These are phyloP conservation scores for Lignosus rhinocerotis DNA, from an alignment of 1,284 basidiomycete genomes.

Conservation along the genomic window DNA sequence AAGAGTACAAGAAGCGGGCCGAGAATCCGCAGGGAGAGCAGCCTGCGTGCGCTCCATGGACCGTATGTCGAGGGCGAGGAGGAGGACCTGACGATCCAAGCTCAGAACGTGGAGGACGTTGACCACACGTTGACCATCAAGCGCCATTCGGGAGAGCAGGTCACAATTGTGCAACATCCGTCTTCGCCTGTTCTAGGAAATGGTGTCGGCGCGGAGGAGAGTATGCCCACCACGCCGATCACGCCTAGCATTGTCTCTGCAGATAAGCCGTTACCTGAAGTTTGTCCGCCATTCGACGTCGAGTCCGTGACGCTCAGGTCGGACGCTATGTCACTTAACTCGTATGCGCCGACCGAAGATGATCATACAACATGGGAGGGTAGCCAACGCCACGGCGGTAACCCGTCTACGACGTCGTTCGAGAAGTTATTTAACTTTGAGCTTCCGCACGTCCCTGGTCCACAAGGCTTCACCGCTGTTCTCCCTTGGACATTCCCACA, in stretches of 20 bases:
- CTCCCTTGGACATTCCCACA: slow-evolving; percentile 61
- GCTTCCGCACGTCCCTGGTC: slow-evolving; percentile 46
- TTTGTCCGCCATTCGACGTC: slow-evolving; percentile 19
- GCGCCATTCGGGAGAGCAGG: slow-evolving; percentile 7
- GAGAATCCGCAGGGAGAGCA: slow-evolving; percentile 35
- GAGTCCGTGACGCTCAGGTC: slow-evolving; percentile 34
- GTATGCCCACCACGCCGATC: slow-evolving; percentile 6
- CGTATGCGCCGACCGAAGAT: slow-evolving; percentile 49
- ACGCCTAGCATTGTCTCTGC: background rate
- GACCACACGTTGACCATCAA: slow-evolving; percentile 22
- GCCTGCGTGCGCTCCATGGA: slow-evolving; percentile 37
- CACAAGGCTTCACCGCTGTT: slow-evolving; percentile 36
- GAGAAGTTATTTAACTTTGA: slow-evolving; percentile 59
- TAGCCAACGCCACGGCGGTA: slow-evolving; percentile 33
- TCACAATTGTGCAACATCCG: slow-evolving; percentile 12
- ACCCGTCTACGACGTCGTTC: slow-evolving; percentile 30
- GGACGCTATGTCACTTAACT: slow-evolving; percentile 50
- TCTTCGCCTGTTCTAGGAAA: background rate
- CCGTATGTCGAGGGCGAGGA: slow-evolving; percentile 43
- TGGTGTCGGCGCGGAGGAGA: slow-evolving; percentile 1
- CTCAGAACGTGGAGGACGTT: slow-evolving; percentile 32
- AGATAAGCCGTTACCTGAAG: slow-evolving; percentile 31
- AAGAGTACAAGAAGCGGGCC: slow-evolving; percentile 23
- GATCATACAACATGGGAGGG: slow-evolving; percentile 60
- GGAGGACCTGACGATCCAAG: slow-evolving; percentile 58